Conservation (phyloP, 78 protist genomes). For the Chrysochromulina parva region DNA sequence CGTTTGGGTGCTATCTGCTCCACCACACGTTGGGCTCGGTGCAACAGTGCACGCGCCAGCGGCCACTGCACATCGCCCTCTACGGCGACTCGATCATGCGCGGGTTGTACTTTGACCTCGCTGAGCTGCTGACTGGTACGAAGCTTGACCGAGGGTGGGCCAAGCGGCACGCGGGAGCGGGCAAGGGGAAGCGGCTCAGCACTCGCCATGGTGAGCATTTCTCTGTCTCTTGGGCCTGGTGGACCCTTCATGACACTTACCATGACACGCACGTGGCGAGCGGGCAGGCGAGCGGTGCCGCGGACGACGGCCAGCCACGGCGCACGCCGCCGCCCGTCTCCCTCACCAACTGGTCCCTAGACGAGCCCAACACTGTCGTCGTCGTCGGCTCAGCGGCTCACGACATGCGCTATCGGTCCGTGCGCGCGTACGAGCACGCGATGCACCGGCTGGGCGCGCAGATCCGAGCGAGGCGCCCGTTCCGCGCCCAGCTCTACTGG, state of each 20-base stretch:
- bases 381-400: neutral
- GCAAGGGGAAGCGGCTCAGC: conserved; percentile 67
- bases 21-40: neutral
- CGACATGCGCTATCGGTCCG: neutral
- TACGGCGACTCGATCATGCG: conserved; percentile 30
- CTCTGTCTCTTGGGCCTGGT: neutral
- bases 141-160: conserved; percentile 65
- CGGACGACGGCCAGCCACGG: too few species aligned
- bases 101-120: conserved; percentile 71
- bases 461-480: neutral
- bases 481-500: neutral
- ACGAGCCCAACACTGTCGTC: neutral
- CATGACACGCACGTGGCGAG: neutral
- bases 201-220: conserved; percentile 1
- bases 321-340: neutral
- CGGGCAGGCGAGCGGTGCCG: too few species aligned
- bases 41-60: neutral
- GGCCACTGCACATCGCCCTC: neutral
- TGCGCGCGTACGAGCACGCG: neutral
- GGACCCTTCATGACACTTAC: neutral
- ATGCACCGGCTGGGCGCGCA: neutral
- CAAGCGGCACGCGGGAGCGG: conserved; percentile 73
- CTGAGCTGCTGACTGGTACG: conserved; percentile 75
- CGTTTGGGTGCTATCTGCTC: neutral
- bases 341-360: neutral